phyloP scores from a whole-genome alignment of 345 rosid species.

The Euphorbia pulcherrima region DNA sequence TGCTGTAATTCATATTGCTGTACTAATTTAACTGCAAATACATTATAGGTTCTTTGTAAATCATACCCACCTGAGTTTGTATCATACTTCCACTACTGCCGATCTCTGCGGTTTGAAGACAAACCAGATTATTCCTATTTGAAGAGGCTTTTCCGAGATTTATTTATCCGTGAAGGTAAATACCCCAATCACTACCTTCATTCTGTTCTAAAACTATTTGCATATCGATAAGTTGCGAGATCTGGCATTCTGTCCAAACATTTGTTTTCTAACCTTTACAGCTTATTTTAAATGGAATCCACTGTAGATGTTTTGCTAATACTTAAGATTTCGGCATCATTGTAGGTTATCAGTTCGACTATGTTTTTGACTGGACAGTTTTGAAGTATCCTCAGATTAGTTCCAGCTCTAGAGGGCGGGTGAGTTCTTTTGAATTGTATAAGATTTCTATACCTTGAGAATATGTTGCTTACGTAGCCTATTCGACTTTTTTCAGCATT shows the following conservation, averaged over 20 bases:
- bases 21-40: too few relatives aligned
- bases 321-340: too few relatives aligned
- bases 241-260: too few relatives aligned
- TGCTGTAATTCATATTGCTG: too few relatives aligned
- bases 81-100: constrained; percentile 91
- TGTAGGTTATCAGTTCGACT: constrained; percentile 89
- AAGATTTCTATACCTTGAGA: too few relatives aligned
- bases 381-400: constrained; percentile 79
- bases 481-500: constrained; percentile 28
- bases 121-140: constrained; percentile 93
- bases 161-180: constrained; percentile 95
- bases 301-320: too few relatives aligned
- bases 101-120: constrained; percentile 88
- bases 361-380: constrained; percentile 90
- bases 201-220: too few relatives aligned
- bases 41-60: constrained; percentile 95
- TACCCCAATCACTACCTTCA: too few relatives aligned
- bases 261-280: too few relatives aligned
- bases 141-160: constrained; percentile 86
- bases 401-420: constrained; percentile 73
- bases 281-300: too few relatives aligned
- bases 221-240: too few relatives aligned
- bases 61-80: constrained; percentile 79
- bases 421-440: constrained; percentile 26
- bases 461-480: too few relatives aligned